Evolutionary conservation across 257 asterid species (phyloP).

Genomic region (Handroanthus guayacan): DNA sequence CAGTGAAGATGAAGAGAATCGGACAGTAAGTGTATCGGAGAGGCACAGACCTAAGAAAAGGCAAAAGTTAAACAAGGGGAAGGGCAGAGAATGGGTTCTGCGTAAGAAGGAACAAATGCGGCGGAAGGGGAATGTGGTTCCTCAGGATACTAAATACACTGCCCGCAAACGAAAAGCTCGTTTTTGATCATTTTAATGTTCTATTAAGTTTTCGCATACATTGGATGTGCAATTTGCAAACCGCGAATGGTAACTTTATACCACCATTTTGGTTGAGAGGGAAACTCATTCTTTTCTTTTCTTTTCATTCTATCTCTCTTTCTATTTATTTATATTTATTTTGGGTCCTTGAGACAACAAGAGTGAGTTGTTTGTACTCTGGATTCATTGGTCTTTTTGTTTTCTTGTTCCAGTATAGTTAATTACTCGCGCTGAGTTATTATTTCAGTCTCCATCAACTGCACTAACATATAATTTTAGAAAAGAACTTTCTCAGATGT

Average conservation of each 20-base stretch:
- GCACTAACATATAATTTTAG: too few relatives aligned
- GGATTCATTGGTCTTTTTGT: too few relatives aligned
- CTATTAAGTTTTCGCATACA: conserved; percentile 5
- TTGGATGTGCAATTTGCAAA: background rate
- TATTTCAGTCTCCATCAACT: too few relatives aligned
- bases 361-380: background rate
- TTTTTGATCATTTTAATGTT: conserved; percentile 43
- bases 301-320: background rate
- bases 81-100: conserved; percentile 72
- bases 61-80: conserved; percentile 74
- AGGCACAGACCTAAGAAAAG: conserved; percentile 81
- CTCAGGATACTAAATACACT: conserved; percentile 77
- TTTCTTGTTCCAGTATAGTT: too few relatives aligned
- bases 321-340: background rate
- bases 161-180: conserved; percentile 92
- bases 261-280: background rate
- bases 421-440: too few relatives aligned
- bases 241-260: background rate
- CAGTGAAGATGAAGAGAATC: conserved; percentile 80
- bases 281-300: background rate
- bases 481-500: too few relatives aligned
- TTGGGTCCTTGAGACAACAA: background rate
- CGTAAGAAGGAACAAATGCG: conserved; percentile 81
- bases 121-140: conserved; percentile 78
- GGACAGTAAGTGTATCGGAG: conserved; percentile 75